These are phyloP conservation scores for Backusella tuberculispora DNA, from an alignment of 192 early-diverging fungal genomes.

Conservation along the genomic window DNA sequence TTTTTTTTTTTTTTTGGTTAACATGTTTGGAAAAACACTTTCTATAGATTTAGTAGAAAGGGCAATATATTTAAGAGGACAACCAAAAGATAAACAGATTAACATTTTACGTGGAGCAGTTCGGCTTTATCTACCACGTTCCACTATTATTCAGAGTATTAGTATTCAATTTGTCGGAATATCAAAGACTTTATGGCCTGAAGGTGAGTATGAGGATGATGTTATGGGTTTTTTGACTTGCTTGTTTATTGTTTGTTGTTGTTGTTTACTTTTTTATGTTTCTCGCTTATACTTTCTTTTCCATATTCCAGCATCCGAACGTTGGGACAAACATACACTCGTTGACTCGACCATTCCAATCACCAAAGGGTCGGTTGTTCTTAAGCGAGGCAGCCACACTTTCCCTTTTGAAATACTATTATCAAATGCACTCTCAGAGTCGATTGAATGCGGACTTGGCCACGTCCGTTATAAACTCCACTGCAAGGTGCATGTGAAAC, in stretches of 20 bases:
- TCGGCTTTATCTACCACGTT: slow-evolving; percentile 16
- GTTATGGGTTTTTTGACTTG: not conserved
- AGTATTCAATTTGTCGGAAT: slow-evolving; percentile 33
- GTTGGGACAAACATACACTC: slow-evolving; percentile 32
- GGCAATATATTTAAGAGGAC: slow-evolving; percentile 32
- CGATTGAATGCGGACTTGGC: slow-evolving; percentile 38
- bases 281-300: not conserved
- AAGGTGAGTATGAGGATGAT: slow-evolving; percentile 27
- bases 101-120: slow-evolving; percentile 37
- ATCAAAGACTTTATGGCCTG: slow-evolving; percentile 42
- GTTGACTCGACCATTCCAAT: slow-evolving; percentile 31
- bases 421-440: slow-evolving; percentile 37
- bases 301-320: slow-evolving; percentile 13
- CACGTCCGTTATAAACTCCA: slow-evolving; percentile 34
- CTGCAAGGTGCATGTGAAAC: slow-evolving; percentile 29
- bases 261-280: slow-evolving; percentile 6
- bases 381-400: slow-evolving; percentile 22
- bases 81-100: slow-evolving; percentile 23
- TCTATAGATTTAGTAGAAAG: slow-evolving; percentile 39
- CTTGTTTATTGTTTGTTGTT: not conserved
- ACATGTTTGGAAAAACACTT: slow-evolving; percentile 33
- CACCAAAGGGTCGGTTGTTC: not conserved
- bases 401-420: slow-evolving; percentile 42
- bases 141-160: slow-evolving; percentile 22
- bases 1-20: slow-evolving; percentile 17